Percentiles rank a stretch among this genome's conserved stretches.
Evolutionary conservation across 2,329 filamentous ascomycete species (phyloP).

Genomic region (Trichoderma sp.): DNA sequence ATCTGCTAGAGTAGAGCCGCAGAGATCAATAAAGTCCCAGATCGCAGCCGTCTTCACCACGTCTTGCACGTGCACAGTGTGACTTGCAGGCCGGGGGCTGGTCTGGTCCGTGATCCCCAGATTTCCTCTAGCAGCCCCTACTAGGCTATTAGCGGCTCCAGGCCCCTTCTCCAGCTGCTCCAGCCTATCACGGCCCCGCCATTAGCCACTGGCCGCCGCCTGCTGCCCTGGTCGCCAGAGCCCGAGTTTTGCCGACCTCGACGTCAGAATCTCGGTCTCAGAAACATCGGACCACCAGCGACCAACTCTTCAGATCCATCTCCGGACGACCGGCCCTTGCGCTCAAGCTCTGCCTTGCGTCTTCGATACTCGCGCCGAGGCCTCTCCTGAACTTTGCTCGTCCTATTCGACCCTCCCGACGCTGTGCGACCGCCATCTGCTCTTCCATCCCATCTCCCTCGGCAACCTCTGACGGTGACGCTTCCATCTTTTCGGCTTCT

Average conservation of each 20-base stretch:
- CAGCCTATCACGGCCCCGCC: slow-evolving; percentile 43
- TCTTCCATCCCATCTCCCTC: neutral
- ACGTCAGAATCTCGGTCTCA: slow-evolving; percentile 27
- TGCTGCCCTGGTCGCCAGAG: neutral
- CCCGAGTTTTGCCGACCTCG: slow-evolving; percentile 30
- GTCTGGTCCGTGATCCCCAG: slow-evolving; percentile 9
- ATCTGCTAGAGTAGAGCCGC: neutral
- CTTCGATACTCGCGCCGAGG: neutral
- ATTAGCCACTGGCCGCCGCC: slow-evolving; percentile 35
- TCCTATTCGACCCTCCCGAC: neutral
- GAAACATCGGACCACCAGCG: slow-evolving; percentile 3
- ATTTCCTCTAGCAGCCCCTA: neutral
- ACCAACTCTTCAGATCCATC: neutral
- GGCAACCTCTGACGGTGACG: neutral
- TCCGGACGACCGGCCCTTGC: slow-evolving; percentile 22
- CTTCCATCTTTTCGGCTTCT: neutral
- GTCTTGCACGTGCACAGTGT: slow-evolving; percentile 6
- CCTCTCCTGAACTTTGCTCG: neutral
- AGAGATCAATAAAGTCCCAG: neutral
- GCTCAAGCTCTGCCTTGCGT: neutral
- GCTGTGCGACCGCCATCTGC: neutral
- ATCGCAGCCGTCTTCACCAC: neutral
- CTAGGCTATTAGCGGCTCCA: neutral
- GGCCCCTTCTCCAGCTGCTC: neutral
- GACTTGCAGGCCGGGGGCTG: slow-evolving; percentile 13